phyloP scores from a whole-genome alignment of 257 asterid genomes.

The Thymus quinquecostatus region DNA sequence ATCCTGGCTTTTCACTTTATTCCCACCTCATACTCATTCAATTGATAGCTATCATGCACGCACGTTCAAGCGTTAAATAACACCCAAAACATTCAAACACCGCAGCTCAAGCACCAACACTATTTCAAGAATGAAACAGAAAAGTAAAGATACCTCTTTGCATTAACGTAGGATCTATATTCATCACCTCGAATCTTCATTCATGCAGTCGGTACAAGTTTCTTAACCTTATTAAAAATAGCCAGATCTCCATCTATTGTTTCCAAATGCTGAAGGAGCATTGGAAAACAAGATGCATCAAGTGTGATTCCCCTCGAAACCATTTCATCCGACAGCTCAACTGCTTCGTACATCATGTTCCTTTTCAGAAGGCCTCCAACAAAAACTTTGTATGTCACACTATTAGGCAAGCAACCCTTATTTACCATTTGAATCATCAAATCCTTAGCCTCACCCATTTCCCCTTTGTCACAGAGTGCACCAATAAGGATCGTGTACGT shows the following conservation, averaged over 20 bases:
- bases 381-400: neutral
- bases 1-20: slow-evolving; percentile 76
- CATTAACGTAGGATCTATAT: slow-evolving; percentile 29
- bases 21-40: slow-evolving; percentile 72
- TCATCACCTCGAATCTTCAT: neutral
- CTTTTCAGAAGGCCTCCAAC: neutral
- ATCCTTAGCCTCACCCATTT: neutral
- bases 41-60: slow-evolving; percentile 52
- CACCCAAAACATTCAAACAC: neutral
- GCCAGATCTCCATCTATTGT: neutral
- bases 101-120: neutral
- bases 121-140: slow-evolving; percentile 14
- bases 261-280: slow-evolving; percentile 3
- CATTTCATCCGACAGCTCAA: neutral
- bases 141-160: slow-evolving; percentile 44
- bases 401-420: neutral
- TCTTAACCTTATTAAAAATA: neutral
- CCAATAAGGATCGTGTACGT: neutral
- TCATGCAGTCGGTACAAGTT: neutral
- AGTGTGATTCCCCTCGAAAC: neutral
- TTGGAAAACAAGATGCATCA: neutral
- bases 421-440: neutral
- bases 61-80: neutral
- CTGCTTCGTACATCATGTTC: neutral
- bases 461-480: neutral